Evolutionary conservation across 2,329 filamentous ascomycete species (phyloP).

Genomic region (Ophiosphaerella narmari): DNA sequence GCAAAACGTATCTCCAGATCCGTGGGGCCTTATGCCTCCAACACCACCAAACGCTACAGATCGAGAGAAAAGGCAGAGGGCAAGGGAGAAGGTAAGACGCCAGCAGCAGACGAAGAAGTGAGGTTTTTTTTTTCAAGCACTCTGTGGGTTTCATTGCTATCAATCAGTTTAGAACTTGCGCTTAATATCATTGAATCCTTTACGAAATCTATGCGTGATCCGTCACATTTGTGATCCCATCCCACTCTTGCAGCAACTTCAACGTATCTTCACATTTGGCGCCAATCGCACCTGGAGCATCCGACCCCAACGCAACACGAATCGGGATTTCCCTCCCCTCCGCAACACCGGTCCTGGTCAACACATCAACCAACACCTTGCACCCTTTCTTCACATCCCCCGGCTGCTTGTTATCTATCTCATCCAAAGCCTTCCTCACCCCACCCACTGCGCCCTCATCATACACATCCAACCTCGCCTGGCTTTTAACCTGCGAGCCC

Average conservation of each 20-base stretch:
- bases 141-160: no score
- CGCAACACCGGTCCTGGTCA: constrained; percentile 57
- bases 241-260: constrained; percentile 42
- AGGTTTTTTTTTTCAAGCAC: no score
- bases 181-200: not conserved
- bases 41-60: no score
- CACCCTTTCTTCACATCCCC: constrained; percentile 62
- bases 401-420: constrained; percentile 55
- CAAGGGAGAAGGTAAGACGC: no score
- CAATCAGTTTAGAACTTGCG: no score
- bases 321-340: constrained; percentile 57
- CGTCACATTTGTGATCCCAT: constrained; percentile 26
- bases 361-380: constrained; percentile 59
- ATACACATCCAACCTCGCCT: constrained; percentile 33
- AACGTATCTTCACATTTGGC: constrained; percentile 23
- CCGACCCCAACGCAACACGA: constrained; percentile 57
- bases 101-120: no score
- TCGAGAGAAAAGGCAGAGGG: no score
- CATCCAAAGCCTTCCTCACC: constrained; percentile 38
- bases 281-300: constrained; percentile 13
- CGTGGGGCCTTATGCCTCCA: no score
- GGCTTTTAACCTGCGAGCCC: constrained; percentile 19
- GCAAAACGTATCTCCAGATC: no score
- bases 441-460: constrained; percentile 42
- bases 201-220: constrained; percentile 15